Evolutionary conservation across 176 grass and related monocot genomes (phyloP), one percentile per base, ranked within the genome.

Genomic region (Oropetium thomaeum): DNA sequence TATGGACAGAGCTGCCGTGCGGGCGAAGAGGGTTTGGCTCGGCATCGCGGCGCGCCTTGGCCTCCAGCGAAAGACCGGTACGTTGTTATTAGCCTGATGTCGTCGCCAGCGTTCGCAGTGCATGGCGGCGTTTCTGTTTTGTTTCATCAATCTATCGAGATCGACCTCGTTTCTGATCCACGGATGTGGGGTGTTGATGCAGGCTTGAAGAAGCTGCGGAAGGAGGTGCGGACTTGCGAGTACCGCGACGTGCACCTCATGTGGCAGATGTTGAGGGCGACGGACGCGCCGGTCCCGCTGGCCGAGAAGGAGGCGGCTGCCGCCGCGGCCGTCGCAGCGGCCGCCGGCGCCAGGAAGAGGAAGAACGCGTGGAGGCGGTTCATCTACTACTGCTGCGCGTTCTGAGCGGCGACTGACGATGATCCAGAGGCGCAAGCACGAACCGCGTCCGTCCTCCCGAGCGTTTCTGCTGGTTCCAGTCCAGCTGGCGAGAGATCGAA

Each of bases 221-320:
- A 93, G 83, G 94, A 93, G 83, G 94, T 97, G 78, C 84, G 83
- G 74, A 93, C 94, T 41, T 93, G 94, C 65, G 94, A 91, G 82
- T 93, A 97, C 86, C 82, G 28, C 41, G 94, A 97, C 74, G 88
- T 97, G 70, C 90, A 89, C 40, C 51, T 97, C 80, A 93, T 93
- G 88, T 93, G 94, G 90, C 83, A 87, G 86, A 97, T 93, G 90
- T 87, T 97, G 32, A 67, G 82, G 58, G 62, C 88, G 45, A 73
- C 74, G 34, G 92, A 86, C 17, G 71, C 39, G 41, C 78, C 81
- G 30, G 58, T 86, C 37, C 71, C 83, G 14, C 42, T 81, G 35
- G 78, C 68, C 44, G 80, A 74, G 69, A 87, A 87, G 27, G 62
- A 87, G 69, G 75, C 85, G 52, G 74, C 85, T 5, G 85, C 68